Evolutionary conservation across 768 basidiomycete genomes (phyloP).

Genomic region (Phanerodontia chrysosporium): DNA sequence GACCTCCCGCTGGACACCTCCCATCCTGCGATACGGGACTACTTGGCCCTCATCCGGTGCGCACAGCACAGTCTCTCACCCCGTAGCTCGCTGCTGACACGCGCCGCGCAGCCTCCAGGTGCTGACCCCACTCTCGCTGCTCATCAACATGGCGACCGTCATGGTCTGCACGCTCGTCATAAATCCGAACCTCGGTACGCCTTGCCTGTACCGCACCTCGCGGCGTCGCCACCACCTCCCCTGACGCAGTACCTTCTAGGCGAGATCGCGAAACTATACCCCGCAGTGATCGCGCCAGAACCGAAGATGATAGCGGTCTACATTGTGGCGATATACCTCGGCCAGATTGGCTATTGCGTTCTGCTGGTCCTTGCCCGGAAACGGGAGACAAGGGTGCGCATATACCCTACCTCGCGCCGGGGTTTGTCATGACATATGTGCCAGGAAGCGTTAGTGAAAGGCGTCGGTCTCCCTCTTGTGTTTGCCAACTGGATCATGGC

Average conservation of each 20-base stretch:
- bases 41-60: constrained; percentile 58
- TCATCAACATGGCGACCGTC: constrained; percentile 73
- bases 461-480: constrained; percentile 75
- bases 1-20: constrained; percentile 46
- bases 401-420: not conserved
- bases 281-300: constrained; percentile 70
- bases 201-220: no score
- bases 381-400: constrained; percentile 74
- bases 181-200: constrained; percentile 54
- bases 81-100: not conserved
- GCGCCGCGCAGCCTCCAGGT: constrained; percentile 64
- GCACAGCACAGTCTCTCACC: constrained; percentile 8
- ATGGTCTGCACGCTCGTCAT: constrained; percentile 66
- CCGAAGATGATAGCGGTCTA: constrained; percentile 55
- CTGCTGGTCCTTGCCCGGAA: constrained; percentile 68
- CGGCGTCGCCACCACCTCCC: no score
- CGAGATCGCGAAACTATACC: constrained; percentile 48
- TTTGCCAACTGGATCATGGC: constrained; percentile 79
- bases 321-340: constrained; percentile 53
- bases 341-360: constrained; percentile 80
- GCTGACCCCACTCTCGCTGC: constrained; percentile 76
- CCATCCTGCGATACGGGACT: constrained; percentile 61
- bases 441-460: constrained; percentile 66
- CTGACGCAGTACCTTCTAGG: constrained; percentile 32
- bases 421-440: not conserved